A percentile compares a stretch with the other conserved stretches of the same genome.
These are phyloP conservation scores for Botrytis tulipae DNA, from an alignment of 2,329 filamentous ascomycete genomes.

Conservation along the genomic window DNA sequence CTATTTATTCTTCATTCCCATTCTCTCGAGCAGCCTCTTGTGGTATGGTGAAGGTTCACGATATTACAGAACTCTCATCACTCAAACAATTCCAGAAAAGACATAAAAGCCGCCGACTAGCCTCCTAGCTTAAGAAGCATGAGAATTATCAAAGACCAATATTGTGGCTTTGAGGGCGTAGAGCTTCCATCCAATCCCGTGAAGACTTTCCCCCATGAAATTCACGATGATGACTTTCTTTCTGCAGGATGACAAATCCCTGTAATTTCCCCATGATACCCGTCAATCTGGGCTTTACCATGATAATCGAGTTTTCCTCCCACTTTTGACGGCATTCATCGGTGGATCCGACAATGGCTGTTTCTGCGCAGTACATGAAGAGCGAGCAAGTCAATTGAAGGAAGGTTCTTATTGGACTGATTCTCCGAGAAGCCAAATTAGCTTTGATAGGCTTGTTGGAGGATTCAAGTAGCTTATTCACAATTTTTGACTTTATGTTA, in stretches of 20 bases:
- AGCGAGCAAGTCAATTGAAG: background rate
- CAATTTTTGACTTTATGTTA: background rate
- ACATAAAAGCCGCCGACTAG: too few relatives aligned
- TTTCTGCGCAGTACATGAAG: background rate
- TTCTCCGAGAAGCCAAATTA: background rate
- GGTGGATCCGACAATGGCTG: background rate
- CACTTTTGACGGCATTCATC: background rate
- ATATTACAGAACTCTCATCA: background rate
- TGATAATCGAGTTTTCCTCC: background rate
- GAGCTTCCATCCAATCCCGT: background rate
- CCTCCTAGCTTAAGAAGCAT: background rate
- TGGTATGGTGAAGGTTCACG: background rate
- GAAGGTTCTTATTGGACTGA: background rate
- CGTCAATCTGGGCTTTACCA: background rate
- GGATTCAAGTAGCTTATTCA: background rate
- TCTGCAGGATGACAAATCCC: slow-evolving; percentile 11
- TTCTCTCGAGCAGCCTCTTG: background rate
- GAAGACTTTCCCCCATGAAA: background rate
- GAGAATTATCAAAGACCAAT: background rate
- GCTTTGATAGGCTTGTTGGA: background rate
- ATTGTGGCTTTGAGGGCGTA: background rate
- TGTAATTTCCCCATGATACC: background rate
- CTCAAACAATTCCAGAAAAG: background rate
- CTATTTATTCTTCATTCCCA: background rate
- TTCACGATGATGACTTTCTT: too few relatives aligned